Conservation (phyloP, 2,329 filamentous ascomycete genomes). For the Metarhizium anisopliae region DNA sequence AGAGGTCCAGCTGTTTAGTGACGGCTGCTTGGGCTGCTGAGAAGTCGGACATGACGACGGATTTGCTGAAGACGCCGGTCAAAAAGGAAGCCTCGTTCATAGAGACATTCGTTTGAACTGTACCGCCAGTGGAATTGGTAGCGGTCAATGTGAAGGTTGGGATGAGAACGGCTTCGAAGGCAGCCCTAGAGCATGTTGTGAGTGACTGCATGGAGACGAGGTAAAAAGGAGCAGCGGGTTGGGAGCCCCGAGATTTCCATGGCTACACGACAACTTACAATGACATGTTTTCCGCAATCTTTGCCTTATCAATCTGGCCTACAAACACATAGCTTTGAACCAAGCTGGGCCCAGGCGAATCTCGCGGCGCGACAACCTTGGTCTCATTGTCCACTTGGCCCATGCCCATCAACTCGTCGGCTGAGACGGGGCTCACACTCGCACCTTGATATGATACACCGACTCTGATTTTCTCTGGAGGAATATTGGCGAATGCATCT, state of each 20-base stretch:
- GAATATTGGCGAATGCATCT: conserved; percentile 42
- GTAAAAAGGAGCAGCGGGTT: not conserved
- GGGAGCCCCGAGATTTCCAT: not conserved
- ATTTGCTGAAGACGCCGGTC: conserved; percentile 57
- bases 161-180: conserved; percentile 55
- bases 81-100: conserved; percentile 64
- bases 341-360: conserved; percentile 24
- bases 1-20: conserved; percentile 32
- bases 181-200: conserved; percentile 30
- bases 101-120: conserved; percentile 55
- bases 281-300: conserved; percentile 46
- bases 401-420: conserved; percentile 16
- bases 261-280: conserved; percentile 39
- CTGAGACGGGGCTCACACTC: conserved; percentile 20
- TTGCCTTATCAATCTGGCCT: conserved; percentile 53
- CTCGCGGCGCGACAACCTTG: conserved; percentile 4
- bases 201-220: not conserved
- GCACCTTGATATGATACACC: conserved; percentile 46
- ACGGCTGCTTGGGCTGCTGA: conserved; percentile 40
- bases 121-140: conserved; percentile 38
- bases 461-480: conserved; percentile 44
- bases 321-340: conserved; percentile 60
- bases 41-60: conserved; percentile 43
- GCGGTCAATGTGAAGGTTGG: conserved; percentile 59
- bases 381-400: conserved; percentile 14